Percentiles rank a stretch among this genome's conserved stretches.
Conservation (phyloP, 202 grass and related monocot genomes). For the Miscanthus sacchariflorus region DNA sequence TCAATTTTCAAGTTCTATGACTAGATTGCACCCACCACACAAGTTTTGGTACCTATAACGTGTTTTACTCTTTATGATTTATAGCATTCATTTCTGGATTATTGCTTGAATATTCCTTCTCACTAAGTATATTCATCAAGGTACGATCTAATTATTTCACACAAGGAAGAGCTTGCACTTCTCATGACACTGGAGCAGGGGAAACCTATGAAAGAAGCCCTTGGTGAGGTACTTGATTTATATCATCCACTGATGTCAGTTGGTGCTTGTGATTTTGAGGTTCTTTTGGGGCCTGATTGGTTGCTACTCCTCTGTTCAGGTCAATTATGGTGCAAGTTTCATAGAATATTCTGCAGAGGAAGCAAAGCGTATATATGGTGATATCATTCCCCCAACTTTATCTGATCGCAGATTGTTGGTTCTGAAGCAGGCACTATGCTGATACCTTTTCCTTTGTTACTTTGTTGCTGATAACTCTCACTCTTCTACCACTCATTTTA, state of each 20-base stretch:
- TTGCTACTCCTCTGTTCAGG: slow-evolving; percentile 57
- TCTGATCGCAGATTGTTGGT: slow-evolving; percentile 90
- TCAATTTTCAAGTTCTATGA: not conserved
- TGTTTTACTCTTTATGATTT: slow-evolving; percentile 17
- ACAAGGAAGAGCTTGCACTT: slow-evolving; percentile 95
- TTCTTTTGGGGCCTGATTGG: slow-evolving; percentile 32
- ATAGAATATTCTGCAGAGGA: slow-evolving; percentile 98
- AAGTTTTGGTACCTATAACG: not conserved
- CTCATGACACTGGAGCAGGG: slow-evolving; percentile 98
- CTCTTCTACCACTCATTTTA: not conserved
- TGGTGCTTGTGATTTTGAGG: not conserved
- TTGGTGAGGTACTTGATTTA: slow-evolving; percentile 80
- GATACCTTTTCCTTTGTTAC: slow-evolving; percentile 29
- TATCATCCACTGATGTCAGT: slow-evolving; percentile 29
- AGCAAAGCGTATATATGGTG: slow-evolving; percentile 97
- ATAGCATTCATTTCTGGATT: slow-evolving; percentile 27
- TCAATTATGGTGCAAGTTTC: slow-evolving; percentile 92
- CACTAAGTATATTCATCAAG: slow-evolving; percentile 56
- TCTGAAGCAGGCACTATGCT: slow-evolving; percentile 77
- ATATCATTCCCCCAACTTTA: slow-evolving; percentile 85
- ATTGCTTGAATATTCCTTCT: slow-evolving; percentile 43
- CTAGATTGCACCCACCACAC: not conserved
- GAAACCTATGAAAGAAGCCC: slow-evolving; percentile 94
- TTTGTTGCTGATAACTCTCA: slow-evolving; percentile 19
- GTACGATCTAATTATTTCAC: slow-evolving; percentile 92